These are phyloP conservation scores for Dacryopinax primogenitus DNA, from an alignment of 768 basidiomycete genomes.

Conservation along the genomic window DNA sequence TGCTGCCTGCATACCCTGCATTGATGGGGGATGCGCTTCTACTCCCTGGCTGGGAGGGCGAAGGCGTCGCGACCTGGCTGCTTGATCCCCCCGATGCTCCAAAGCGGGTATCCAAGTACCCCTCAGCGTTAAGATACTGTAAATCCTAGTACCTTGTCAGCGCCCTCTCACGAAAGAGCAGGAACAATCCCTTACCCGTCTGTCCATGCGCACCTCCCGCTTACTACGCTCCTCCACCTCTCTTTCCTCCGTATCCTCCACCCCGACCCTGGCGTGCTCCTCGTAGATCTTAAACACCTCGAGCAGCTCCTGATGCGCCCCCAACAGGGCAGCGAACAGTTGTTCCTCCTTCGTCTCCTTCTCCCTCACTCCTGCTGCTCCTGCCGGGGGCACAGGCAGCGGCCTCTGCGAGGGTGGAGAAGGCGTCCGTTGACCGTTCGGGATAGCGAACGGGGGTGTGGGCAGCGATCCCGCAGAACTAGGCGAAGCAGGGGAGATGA, in stretches of 20 bases:
- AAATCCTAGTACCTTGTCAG: too few relatives aligned
- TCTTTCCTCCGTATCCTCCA: constrained; percentile 40
- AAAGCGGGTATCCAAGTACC: constrained; percentile 16
- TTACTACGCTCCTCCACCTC: constrained; percentile 57
- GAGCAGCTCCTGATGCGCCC: constrained; percentile 56
- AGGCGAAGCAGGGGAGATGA: constrained; percentile 5
- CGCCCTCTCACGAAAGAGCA: background rate
- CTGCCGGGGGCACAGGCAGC: background rate
- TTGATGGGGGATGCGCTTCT: constrained; percentile 24
- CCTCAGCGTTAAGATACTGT: constrained; percentile 18
- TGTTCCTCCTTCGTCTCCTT: constrained; percentile 54
- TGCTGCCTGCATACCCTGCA: constrained; percentile 4
- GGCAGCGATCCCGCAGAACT: background rate
- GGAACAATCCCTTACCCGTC: constrained; percentile 38
- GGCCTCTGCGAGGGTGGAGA: background rate
- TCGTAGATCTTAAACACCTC: constrained; percentile 62
- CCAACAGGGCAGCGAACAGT: constrained; percentile 57
- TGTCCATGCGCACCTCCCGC: constrained; percentile 52
- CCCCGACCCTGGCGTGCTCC: constrained; percentile 56
- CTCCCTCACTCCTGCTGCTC: constrained; percentile 1
- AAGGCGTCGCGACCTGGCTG: constrained; percentile 26
- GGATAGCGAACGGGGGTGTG: background rate
- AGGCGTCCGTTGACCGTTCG: background rate
- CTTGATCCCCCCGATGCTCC: constrained; percentile 9
- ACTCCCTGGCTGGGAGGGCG: constrained; percentile 22